A percentile compares a stretch with the other conserved stretches of the same genome.
Evolutionary conservation across 805 yeast genomes (phyloP).

Genomic region (Ogataea salicorniae): DNA sequence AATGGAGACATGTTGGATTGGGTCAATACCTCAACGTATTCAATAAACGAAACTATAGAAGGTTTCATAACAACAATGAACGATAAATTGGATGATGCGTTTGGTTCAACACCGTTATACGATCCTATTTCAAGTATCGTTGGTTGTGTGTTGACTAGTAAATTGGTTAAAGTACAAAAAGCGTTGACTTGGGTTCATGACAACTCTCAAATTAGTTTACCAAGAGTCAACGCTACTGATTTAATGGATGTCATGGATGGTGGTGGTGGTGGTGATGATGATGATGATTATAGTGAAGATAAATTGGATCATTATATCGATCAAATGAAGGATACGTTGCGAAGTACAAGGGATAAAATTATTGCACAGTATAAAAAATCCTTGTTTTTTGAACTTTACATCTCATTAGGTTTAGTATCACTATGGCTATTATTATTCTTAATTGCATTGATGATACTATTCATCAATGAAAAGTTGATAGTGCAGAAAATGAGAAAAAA

Average conservation of each 20-base stretch:
- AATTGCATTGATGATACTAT: slow-evolving; percentile 13
- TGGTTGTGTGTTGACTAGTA: slow-evolving; percentile 74
- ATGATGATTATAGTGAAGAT: slow-evolving; percentile 3
- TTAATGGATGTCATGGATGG: slow-evolving; percentile 1
- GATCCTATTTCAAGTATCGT: slow-evolving; percentile 62
- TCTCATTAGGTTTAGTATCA: slow-evolving; percentile 39
- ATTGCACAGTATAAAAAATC: slow-evolving; percentile 32
- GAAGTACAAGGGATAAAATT: slow-evolving; percentile 21
- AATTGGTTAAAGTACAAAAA: slow-evolving; percentile 55
- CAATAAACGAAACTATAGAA: slow-evolving; percentile 57
- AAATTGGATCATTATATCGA: slow-evolving; percentile 11
- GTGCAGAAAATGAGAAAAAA: background rate
- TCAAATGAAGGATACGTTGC: slow-evolving; percentile 23
- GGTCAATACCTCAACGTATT: slow-evolving; percentile 49
- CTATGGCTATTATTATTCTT: slow-evolving; percentile 44
- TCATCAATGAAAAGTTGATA: slow-evolving; percentile 6
- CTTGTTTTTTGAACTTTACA: slow-evolving; percentile 40
- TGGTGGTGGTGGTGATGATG: slow-evolving; percentile 8
- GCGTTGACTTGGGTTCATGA: slow-evolving; percentile 79
- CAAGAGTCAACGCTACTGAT: slow-evolving; percentile 34
- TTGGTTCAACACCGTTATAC: slow-evolving; percentile 65
- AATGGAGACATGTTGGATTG: slow-evolving; percentile 67
- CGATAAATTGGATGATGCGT: slow-evolving; percentile 48
- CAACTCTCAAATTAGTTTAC: slow-evolving; percentile 54
- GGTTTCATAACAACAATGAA: slow-evolving; percentile 57